These are phyloP conservation scores for Hibiscus syriacus DNA, from an alignment of 345 rosid species.

Conservation along the genomic window DNA sequence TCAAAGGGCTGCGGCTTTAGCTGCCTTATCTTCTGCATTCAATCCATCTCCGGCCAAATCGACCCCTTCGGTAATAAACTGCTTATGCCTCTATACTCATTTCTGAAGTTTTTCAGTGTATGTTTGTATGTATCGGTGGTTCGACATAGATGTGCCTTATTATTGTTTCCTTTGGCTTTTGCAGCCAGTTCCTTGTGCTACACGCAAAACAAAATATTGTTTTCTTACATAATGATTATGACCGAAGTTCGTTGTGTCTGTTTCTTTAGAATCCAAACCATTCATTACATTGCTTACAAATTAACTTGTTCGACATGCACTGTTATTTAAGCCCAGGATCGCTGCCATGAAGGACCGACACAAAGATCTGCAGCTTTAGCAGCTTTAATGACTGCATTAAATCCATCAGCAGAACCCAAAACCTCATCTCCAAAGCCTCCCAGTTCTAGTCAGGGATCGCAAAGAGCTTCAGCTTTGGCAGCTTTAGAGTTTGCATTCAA, in stretches of 20 bases:
- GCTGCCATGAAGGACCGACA: constrained; percentile 69
- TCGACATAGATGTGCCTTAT: too few relatives aligned
- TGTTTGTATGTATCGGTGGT: too few relatives aligned
- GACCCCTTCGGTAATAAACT: constrained; percentile 38
- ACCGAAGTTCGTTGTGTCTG: background rate
- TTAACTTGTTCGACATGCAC: background rate
- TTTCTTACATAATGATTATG: background rate
- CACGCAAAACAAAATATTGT: background rate
- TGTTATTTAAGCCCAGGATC: constrained; percentile 29
- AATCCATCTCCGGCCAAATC: constrained; percentile 35
- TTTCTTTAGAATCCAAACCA: too few relatives aligned
- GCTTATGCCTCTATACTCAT: too few relatives aligned
- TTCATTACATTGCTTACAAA: too few relatives aligned
- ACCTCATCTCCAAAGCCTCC: constrained; percentile 32
- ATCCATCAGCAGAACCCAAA: constrained; percentile 47
- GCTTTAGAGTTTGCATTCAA: too few relatives aligned
- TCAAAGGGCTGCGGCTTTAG: constrained; percentile 95
- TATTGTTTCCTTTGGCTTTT: too few relatives aligned
- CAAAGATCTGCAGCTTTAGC: constrained; percentile 98
- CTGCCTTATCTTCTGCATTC: constrained; percentile 86
- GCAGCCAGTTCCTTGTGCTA: too few relatives aligned
- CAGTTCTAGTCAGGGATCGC: constrained; percentile 46
- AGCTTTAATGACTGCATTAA: constrained; percentile 80
- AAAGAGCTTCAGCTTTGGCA: constrained; percentile 33
- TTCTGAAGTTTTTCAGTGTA: too few relatives aligned